Evolutionary conservation across 305 asterid species (phyloP).

Genomic region (Plantago coronopus): DNA sequence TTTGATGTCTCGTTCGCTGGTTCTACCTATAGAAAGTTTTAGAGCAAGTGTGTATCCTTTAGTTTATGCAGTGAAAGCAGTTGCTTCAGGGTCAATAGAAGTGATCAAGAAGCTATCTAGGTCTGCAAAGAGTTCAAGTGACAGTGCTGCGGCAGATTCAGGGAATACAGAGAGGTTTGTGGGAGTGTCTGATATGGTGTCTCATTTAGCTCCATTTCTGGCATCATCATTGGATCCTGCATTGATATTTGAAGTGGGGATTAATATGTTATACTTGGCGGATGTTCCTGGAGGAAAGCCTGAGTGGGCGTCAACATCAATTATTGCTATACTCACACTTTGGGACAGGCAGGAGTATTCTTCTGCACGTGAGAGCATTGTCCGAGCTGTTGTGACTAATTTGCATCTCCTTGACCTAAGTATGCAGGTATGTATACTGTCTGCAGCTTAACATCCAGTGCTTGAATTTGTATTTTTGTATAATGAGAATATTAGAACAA

Average conservation of each 20-base stretch:
- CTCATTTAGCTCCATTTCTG: conserved; percentile 83
- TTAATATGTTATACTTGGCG: conserved; percentile 85
- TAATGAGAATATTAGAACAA: not conserved
- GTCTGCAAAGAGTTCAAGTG: conserved; percentile 45
- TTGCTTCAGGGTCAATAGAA: conserved; percentile 74
- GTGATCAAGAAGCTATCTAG: conserved; percentile 70
- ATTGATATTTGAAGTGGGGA: conserved; percentile 82
- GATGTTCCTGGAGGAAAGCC: conserved; percentile 95
- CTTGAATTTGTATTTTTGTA: conserved; percentile 12
- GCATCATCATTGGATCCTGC: conserved; percentile 87
- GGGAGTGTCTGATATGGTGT: conserved; percentile 82
- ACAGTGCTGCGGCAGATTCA: conserved; percentile 27
- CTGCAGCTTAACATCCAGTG: conserved; percentile 6
- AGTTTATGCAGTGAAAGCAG: conserved; percentile 74
- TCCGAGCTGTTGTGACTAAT: conserved; percentile 82
- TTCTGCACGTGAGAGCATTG: conserved; percentile 85
- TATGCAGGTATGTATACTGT: conserved; percentile 60
- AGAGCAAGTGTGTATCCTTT: conserved; percentile 65
- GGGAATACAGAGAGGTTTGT: conserved; percentile 63
- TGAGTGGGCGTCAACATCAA: conserved; percentile 86
- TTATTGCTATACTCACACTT: conserved; percentile 78
- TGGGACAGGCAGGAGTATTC: conserved; percentile 95
- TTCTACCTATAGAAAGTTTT: conserved; percentile 76
- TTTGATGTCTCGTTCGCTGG: conserved; percentile 60
- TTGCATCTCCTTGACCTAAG: conserved; percentile 88